A percentile compares a stretch with the other conserved stretches of the same genome.
Conservation (phyloP, 352 stramenopile genomes). For the Pythium brachiatum region DNA sequence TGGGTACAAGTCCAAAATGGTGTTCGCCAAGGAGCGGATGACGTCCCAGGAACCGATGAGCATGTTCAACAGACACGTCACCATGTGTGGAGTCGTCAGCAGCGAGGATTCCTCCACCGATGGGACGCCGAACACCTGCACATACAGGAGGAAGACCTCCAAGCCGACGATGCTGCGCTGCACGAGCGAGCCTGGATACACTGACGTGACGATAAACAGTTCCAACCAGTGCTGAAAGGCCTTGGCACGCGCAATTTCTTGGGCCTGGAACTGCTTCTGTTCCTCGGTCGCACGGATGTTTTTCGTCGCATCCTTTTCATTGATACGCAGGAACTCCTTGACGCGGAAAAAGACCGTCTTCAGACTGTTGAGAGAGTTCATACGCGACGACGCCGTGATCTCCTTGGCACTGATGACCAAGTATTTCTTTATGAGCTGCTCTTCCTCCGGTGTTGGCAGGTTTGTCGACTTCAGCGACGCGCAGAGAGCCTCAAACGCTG, state of each 20-base stretch:
- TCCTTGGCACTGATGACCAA: conserved; percentile 74
- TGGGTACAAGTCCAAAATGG: conserved; percentile 69
- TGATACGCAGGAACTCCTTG: conserved; percentile 59
- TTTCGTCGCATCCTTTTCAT: conserved; percentile 31
- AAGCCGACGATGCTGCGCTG: conserved; percentile 71
- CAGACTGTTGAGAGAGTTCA: conserved; percentile 72
- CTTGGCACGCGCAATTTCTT: conserved; percentile 35
- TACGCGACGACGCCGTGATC: conserved; percentile 56
- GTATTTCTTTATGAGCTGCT: conserved; percentile 61
- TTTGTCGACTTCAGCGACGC: conserved; percentile 78
- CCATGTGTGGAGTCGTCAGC: conserved; percentile 57
- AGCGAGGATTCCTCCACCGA: conserved; percentile 20
- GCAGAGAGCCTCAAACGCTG: conserved; percentile 78
- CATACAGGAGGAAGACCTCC: conserved; percentile 65
- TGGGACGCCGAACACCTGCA: conserved; percentile 67
- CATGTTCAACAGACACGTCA: conserved; percentile 72
- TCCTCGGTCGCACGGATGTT: conserved; percentile 9
- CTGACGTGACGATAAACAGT: conserved; percentile 55
- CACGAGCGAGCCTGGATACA: conserved; percentile 65
- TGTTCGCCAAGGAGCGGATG: conserved; percentile 63
- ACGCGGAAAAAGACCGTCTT: conserved; percentile 78
- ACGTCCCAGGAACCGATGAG: conserved; percentile 80
- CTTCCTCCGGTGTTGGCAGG: conserved; percentile 53
- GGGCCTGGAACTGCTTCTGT: conserved; percentile 18
- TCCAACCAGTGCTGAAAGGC: conserved; percentile 70